phyloP scores from a whole-genome alignment of 2,329 filamentous ascomycete species.

The Paecilomyces dactylethromorphus region DNA sequence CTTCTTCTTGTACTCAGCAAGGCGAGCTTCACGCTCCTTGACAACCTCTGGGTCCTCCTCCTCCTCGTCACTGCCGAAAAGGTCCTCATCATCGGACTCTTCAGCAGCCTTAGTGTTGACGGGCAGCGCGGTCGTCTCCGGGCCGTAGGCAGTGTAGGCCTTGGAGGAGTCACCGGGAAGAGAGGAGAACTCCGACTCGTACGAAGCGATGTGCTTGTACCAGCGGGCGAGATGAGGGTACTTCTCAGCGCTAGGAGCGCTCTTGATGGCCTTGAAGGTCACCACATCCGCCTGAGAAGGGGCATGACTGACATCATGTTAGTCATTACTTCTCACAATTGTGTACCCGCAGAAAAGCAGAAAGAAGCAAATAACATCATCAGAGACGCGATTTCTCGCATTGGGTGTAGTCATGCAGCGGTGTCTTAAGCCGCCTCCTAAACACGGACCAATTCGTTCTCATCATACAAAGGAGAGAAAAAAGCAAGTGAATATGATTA shows the following conservation, averaged over 20 bases:
- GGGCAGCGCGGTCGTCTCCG: conserved; percentile 69
- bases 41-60: conserved; percentile 87
- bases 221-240: conserved; percentile 92
- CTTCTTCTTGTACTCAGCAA: conserved; percentile 94
- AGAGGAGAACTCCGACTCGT: conserved; percentile 84
- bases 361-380: conserved; percentile 30
- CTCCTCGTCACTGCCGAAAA: conserved; percentile 90
- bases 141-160: conserved; percentile 84
- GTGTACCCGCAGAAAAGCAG: conserved; percentile 6
- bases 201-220: conserved; percentile 97
- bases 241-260: conserved; percentile 71
- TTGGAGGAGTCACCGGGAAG: conserved; percentile 88
- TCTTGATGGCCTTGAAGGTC: conserved; percentile 82
- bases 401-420: conserved; percentile 71
- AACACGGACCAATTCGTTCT: conserved; percentile 91
- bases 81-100: conserved; percentile 82
- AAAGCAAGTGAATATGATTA: conserved; percentile 7
- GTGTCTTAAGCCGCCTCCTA: conserved; percentile 90
- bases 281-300: conserved; percentile 94
- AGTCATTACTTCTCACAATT: conserved; percentile 2
- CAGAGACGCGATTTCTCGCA: conserved; percentile 73
- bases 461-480: conserved; percentile 53
- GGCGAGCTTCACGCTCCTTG: conserved; percentile 76
- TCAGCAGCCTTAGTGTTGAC: conserved; percentile 75
- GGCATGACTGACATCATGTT: conserved; percentile 42